Percentiles rank a stretch among this genome's conserved stretches.
phyloP scores from a whole-genome alignment of 306 rosid species.

The Castanospermum australe region DNA sequence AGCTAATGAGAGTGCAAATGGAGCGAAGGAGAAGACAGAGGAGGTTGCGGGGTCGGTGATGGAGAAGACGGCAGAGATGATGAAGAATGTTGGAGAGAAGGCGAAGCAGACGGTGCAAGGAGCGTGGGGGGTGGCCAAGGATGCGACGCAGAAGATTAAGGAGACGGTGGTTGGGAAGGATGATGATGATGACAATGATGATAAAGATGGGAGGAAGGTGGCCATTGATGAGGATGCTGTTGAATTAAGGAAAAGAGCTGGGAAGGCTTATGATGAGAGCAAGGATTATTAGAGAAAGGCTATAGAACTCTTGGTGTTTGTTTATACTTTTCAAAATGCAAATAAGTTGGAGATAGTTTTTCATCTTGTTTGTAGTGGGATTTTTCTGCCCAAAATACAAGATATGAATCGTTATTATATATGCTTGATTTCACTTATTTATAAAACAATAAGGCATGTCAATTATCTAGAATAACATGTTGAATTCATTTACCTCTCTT shows the following conservation, averaged over 20 bases:
- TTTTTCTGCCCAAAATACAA: no score
- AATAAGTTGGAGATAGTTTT: not conserved
- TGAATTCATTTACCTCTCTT: no score
- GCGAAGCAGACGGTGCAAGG: constrained; percentile 26
- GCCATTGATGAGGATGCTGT: constrained; percentile 33
- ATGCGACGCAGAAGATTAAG: constrained; percentile 46
- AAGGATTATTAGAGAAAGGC: not conserved
- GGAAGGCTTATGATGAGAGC: constrained; percentile 19
- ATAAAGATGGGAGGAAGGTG: not conserved
- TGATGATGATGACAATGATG: constrained; percentile 1
- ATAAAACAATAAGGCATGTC: not conserved
- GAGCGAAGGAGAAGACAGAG: not conserved
- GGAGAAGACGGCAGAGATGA: constrained; percentile 20
- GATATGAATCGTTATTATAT: no score
- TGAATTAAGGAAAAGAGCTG: constrained; percentile 24
- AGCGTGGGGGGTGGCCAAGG: constrained; percentile 11
- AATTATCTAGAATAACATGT: not conserved
- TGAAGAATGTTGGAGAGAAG: constrained; percentile 16
- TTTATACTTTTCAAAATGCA: not conserved
- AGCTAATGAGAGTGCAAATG: not conserved
- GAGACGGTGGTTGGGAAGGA: constrained; percentile 44
- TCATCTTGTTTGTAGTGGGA: not conserved
- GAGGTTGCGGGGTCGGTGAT: not conserved
- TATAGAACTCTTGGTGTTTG: not conserved
- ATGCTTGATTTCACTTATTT: not conserved